Evolutionary conservation across 1,139 yeast species (phyloP).

Genomic region (Pichia sp.): DNA sequence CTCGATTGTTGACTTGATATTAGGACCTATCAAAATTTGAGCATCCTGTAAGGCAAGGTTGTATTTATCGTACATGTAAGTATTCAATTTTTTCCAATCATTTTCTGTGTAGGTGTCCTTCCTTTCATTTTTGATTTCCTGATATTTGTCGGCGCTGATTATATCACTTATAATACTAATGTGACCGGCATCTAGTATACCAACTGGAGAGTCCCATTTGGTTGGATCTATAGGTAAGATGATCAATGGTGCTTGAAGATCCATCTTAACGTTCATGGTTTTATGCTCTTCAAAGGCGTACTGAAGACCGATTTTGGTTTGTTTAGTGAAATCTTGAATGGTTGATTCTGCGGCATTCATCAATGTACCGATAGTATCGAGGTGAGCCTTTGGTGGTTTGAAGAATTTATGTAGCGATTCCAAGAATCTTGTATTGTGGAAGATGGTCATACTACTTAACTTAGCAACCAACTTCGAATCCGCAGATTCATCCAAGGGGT

Average conservation of each 20-base stretch:
- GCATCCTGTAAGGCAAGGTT: conserved; percentile 76
- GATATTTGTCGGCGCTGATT: conserved; percentile 65
- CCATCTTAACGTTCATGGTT: conserved; percentile 78
- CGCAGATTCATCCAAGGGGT: conserved; percentile 80
- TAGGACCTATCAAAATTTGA: conserved; percentile 82
- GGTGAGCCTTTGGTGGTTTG: conserved; percentile 79
- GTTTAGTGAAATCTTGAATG: conserved; percentile 83
- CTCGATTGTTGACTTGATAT: conserved; percentile 69
- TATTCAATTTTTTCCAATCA: conserved; percentile 69
- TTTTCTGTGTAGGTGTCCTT: conserved; percentile 61
- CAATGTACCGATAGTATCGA: conserved; percentile 86
- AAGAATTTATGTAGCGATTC: conserved; percentile 74
- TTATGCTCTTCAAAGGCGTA: conserved; percentile 93
- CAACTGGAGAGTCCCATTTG: conserved; percentile 81
- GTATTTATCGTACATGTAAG: conserved; percentile 87
- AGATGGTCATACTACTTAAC: conserved; percentile 82
- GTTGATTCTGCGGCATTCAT: conserved; percentile 96
- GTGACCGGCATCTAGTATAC: conserved; percentile 94
- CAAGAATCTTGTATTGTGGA: conserved; percentile 76
- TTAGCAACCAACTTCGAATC: conserved; percentile 73
- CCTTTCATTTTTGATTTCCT: conserved; percentile 63
- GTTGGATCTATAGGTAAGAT: conserved; percentile 83
- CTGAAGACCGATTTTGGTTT: conserved; percentile 88
- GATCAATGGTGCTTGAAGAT: conserved; percentile 88
- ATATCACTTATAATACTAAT: conserved; percentile 78